Evolutionary conservation across 805 yeast species (phyloP), one percentile per base, ranked within the genome.

Genomic region (Alloascoidea hylecoeti): DNA sequence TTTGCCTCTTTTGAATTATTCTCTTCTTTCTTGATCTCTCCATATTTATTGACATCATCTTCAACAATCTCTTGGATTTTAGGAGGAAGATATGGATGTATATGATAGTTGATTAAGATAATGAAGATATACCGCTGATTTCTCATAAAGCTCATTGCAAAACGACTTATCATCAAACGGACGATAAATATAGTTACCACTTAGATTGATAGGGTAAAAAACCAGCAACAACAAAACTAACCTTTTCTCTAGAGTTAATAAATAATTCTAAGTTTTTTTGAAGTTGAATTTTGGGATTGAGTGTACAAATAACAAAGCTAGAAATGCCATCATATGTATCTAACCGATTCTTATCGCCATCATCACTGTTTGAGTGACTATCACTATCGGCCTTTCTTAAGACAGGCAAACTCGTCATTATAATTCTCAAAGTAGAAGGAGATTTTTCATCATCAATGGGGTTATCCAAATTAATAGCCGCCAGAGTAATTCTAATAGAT

Each of bases 131-230:
- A 48, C 60, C 33, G 55, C 60, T 30, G 44, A 56, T 38, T 64
- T 72, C 38, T 57, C 66, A 17, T 64, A 70, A 35, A 66, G 71
- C 41, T 65, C 70, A 32, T 61, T 64, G 38, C 66, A 74, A 38
- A 68, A 70, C 43, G 56, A 60, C 41, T 67, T 72, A 39, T 72
- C 80, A 53, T 88, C 95, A 52, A 76, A 84, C 59, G 97, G 96
- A 62, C 86, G 96, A 61, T 83, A 94, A 55, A 92, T 79, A 64
- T 79, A 86, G 78, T 92, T 89, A 68, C 99, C 99, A 49, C 83
- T 70, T 51, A 92, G 66, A 60, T 89, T 94, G 47, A 92, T 70
- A 47, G 94, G 81, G 68, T 86, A 89, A 17, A n/a, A 96, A 85
- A 55, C 98, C 98, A 44, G 95, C 80, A 41, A 84, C 96, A 54